Evolutionary conservation across 495 filamentous ascomycete genomes (phyloP), one percentile per base, ranked within the genome.

Genomic region (Antarctomyces pellizariae): DNA sequence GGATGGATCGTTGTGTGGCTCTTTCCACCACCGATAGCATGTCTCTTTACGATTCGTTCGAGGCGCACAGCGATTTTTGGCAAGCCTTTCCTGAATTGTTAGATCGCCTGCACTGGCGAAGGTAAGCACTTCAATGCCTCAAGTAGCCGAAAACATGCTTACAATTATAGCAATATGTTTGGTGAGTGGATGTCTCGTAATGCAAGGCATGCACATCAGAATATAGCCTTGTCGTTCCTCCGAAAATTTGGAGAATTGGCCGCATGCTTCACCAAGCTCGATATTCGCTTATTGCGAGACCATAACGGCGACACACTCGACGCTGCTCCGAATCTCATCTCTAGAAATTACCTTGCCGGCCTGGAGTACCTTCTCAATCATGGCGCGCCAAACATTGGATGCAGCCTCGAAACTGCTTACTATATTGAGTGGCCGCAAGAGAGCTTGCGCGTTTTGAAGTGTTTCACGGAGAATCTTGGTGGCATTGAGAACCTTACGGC

Each of bases 1-100:
- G 58, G 57, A 44, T 64, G 7, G 44, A 53, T 8, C 36, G 29
- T 13, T 62, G 48, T 30, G 21, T 61, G 19, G 18, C 9, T 14
- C 52, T 38, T 25, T 39, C 45, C 12, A 35, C 39, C 13, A 28
- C 28, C 6, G 34, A 37, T 17, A 18, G 28, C 6, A 29, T 38
- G 9, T 34, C 42, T n/a, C 25, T 47, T 28, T 39, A 38, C 18
- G 43, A 53, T 16, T 44, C 48, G 1, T 56, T 52, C 28, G 41
- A 34, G 2, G 44, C 42, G 16, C 32, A 59, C 30, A 46, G 34
- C 17, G 32, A 44, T 6, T 45, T 59, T 17, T 57, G 52, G 55
- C 18, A 7, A 0, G 12, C 15, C 11, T 34, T 49, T 1, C 46
- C 44, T 0, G 36, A 40, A 3, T n/a, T 49, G 14, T 28, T 44